Conservation (phyloP, 805 yeast species). For the Candida quercuum region DNA sequence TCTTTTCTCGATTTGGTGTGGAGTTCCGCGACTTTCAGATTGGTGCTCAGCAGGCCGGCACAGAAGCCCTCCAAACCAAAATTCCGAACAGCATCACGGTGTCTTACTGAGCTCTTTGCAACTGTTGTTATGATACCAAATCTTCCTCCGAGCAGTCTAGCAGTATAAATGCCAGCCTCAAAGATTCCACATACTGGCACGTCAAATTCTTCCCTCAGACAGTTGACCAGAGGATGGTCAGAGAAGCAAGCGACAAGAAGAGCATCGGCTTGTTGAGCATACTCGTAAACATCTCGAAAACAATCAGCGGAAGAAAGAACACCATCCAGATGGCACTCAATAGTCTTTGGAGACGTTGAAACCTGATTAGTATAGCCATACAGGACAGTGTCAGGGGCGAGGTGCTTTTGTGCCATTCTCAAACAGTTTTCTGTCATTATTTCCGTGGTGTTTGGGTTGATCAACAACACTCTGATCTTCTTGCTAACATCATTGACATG, state of each 20-base stretch:
- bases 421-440: conserved; percentile 27
- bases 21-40: conserved; percentile 27
- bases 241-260: conserved; percentile 31
- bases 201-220: conserved; percentile 30
- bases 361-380: conserved; percentile 27
- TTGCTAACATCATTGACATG: not conserved
- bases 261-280: conserved; percentile 25
- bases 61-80: conserved; percentile 27
- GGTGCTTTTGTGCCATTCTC: conserved; percentile 22
- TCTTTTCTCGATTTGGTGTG: conserved; percentile 27
- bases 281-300: conserved; percentile 25
- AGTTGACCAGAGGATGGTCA: conserved; percentile 30
- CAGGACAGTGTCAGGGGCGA: conserved; percentile 26
- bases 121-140: conserved; percentile 30
- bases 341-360: conserved; percentile 23
- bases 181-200: conserved; percentile 29
- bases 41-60: conserved; percentile 29
- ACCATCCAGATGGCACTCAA: conserved; percentile 31
- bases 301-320: conserved; percentile 28
- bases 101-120: conserved; percentile 27
- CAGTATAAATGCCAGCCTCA: conserved; percentile 30
- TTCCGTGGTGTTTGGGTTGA: conserved; percentile 28
- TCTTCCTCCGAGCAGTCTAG: conserved; percentile 28
- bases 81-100: conserved; percentile 24
- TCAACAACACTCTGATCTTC: conserved; percentile 21